Conservation (phyloP, 768 basidiomycete genomes). For the Kwoniella sp. region DNA sequence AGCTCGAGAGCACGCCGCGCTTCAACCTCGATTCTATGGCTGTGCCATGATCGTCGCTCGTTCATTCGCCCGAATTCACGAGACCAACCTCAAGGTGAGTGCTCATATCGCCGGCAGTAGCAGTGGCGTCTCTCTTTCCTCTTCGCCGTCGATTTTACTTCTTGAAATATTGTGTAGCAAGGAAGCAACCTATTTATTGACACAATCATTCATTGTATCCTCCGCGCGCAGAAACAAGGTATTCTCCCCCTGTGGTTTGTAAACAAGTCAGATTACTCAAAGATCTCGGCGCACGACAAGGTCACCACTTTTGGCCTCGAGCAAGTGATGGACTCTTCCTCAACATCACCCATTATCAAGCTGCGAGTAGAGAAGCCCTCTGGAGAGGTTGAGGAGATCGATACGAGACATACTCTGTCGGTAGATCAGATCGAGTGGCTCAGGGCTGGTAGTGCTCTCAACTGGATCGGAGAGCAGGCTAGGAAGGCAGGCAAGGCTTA, state of each 20-base stretch:
- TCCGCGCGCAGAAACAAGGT: conserved; percentile 80
- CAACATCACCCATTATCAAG: conserved; percentile 59
- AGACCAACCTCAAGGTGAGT: conserved; percentile 88
- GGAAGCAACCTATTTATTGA: background rate
- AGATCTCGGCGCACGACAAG: conserved; percentile 74
- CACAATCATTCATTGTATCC: background rate
- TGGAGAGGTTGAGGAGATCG: conserved; percentile 69
- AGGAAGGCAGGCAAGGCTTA: conserved; percentile 25
- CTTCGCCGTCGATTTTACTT: too few species aligned
- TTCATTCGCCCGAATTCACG: conserved; percentile 97
- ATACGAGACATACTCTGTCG: conserved; percentile 85
- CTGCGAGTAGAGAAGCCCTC: conserved; percentile 69
- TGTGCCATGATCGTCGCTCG: conserved; percentile 84
- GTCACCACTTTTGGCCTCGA: conserved; percentile 82
- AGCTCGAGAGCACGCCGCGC: conserved; percentile 94
- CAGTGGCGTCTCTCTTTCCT: too few species aligned
- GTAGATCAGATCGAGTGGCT: conserved; percentile 89
- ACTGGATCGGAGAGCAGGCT: conserved; percentile 64
- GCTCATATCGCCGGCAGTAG: background rate
- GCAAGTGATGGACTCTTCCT: conserved; percentile 59
- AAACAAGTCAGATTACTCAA: conserved; percentile 79
- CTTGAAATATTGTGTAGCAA: too few species aligned
- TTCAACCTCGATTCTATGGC: conserved; percentile 94
- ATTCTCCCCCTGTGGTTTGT: conserved; percentile 92
- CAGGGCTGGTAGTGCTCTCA: conserved; percentile 81